These are phyloP conservation scores for Anisodus acutangulus DNA, from an alignment of 257 asterid species.

Conservation along the genomic window DNA sequence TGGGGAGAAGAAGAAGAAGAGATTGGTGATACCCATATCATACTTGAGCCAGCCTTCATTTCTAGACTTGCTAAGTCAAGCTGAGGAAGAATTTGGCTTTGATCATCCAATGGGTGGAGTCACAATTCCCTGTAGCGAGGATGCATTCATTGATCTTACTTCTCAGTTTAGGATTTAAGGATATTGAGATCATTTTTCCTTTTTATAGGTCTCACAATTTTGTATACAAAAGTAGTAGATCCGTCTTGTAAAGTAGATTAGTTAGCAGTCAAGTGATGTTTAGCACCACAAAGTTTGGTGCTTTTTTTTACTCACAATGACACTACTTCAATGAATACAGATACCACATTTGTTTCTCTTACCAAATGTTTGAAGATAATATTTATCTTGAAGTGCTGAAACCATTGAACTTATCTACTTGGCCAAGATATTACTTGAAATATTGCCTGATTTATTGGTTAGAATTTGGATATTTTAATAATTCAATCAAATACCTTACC, in stretches of 20 bases:
- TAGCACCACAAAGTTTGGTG: background rate
- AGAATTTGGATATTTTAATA: background rate
- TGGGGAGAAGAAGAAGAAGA: slow-evolving; percentile 49
- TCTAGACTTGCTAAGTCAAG: slow-evolving; percentile 47
- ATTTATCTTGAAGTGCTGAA: background rate
- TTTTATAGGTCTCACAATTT: background rate
- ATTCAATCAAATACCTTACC: background rate
- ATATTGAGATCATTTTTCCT: background rate
- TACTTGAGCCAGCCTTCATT: slow-evolving; percentile 53
- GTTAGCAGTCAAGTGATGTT: background rate
- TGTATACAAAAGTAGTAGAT: background rate
- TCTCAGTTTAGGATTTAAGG: slow-evolving; percentile 33
- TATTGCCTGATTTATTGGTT: background rate
- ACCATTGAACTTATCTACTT: background rate
- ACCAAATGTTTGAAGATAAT: background rate
- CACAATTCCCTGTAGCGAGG: slow-evolving; percentile 53
- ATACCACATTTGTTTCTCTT: background rate
- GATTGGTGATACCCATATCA: slow-evolving; percentile 44
- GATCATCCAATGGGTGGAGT: slow-evolving; percentile 66
- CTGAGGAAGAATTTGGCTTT: slow-evolving; percentile 50
- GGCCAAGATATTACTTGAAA: background rate
- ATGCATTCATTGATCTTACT: slow-evolving; percentile 41
- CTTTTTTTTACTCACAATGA: background rate
- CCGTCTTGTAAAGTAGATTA: background rate
- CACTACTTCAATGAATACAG: background rate